Base-by-base conservation (phyloP, 106 monocot genomes). In the Acorus gramineus region DNA sequence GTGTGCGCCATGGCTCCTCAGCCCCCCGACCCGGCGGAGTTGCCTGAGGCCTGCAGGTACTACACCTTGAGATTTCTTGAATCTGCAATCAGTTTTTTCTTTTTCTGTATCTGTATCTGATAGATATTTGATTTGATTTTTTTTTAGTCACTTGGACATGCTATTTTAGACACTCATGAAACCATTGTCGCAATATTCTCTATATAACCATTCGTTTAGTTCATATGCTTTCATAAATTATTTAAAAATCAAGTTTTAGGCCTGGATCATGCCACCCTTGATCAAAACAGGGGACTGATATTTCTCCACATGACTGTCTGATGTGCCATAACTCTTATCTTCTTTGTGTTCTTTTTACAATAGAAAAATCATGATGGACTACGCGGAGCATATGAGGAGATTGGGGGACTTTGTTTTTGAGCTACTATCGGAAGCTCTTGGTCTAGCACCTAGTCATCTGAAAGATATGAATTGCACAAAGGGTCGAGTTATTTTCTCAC, bases 21-120 rank as follows among this genome's bases (percentile, higher is more conserved):
- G 3, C 76, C 76, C 0, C 73, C 80, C 0, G 42, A 10, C 3
- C 43, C 72, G 2, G 71, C 77, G 9, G 84, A 85, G 11, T 4
- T 85, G 11, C 80, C 84, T 4, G 11, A 11, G 0, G 53, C 66
- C 49, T 80, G 76, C 77, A 77, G 80, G 84, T 57, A 57, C 14
- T 57, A 57, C 8, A 57, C n/a, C 14, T 28, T 28, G 28, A 28
- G 28, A 57, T 57, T 11, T 57, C 14, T 5, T 57, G 14, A 5
- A 57, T 7, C 10, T 11, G 14, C 5, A 14, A 57, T 57, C n/a
- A 8, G 57, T 57, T 12, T 57, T 11, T 11, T n/a, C 13, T 4
- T 11, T 11, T 14, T 11, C 13, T 11, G 1, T 12, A 6, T 12
- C 5, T 11, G 10, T 12, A 11, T 57, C 8, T 7, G 5, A 57